Evolutionary conservation across 805 yeast species (phyloP), one percentile per base, ranked within the genome.

Genomic region (Barnettozyma sucrosica): DNA sequence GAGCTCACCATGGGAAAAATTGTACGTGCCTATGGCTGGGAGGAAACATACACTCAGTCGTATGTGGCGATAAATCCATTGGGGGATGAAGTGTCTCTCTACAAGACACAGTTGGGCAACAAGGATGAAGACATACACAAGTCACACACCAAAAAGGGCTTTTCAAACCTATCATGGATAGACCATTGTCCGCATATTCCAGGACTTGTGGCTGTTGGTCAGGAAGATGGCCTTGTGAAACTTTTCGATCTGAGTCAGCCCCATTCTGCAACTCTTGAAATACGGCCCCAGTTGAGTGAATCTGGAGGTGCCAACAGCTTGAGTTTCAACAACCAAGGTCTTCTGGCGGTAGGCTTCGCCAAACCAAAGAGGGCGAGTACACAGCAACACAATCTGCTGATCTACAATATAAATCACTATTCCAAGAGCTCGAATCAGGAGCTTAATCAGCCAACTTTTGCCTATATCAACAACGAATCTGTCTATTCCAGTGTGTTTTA

Each of bases 291-390:
- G 5, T 23, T 43, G 16, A 30, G 36, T 47, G 89, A 82, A 50
- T 71, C 79, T 18, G 70, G 96, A 47, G 83, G 92, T 1, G 84
- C 95, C 55, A 88, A 87, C 56, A 66, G 90, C 0, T 56, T 89
- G 2, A 76, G 90, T 1, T 85, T 89, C 66, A 86, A 80, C 59
- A 68, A 73, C 23, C 69, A 71, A 26, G 85, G 85, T 1, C 63
- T 85, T 26, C 69, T 89, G 5, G 96, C 88, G 0, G 79, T 83
- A 33, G 96, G 95, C 1, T 75, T 83, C 49, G 97, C 89, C 52
- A 78, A 87, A 54, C 26, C 53, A 1, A 55, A 49, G 23, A 72
- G 79, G 53, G 95, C 86, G 56, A 28, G 32, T 18, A 9, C 41
- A 2, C 46, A 47, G 13, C 50, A 47, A 20, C 77, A 80, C 49